Base-by-base conservation (phyloP, 371 early-diverging fungal genomes). In the Circinella umbellata region DNA sequence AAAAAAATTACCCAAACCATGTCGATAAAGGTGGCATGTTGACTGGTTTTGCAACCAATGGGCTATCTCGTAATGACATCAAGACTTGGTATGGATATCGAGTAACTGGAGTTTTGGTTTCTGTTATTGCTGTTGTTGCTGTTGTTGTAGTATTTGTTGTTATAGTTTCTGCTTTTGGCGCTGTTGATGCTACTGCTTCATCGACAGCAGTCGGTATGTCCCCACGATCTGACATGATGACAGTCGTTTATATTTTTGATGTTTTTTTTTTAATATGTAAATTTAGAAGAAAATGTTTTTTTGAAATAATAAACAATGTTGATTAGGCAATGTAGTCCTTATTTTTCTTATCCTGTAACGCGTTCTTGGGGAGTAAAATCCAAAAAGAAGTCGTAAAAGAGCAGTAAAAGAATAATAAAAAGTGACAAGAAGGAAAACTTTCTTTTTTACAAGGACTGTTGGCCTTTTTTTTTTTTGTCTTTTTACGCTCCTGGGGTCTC, bases 71-170 rank as follows among this genome's bases (percentile, higher is more conserved):
- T 48, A 86, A 69, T 42, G 74, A 65, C 49, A 86, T 72, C 63
- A 86, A 76, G n/a, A 68, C 69, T 66, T 83, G 80, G 70, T 77
- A 80, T 18, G 86, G 71, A 73, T 86, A 86, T 37, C 86, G 83
- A 55, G 77, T 77, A 34, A 81, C 67, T 35, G 60, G 42, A 17
- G 63, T 17, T 10, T 27, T 57, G 13, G 68, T 60, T 47, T 55
- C 42, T 46, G 61, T 51, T 14, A 7, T 35, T 34, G 20, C 17
- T 17, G 55, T n/a, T 49, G 37, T 61, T 61, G 47, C 47, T 47
- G 47, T 47, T 47, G 47, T 47, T 13, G 51, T 51, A 51, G 51
- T 15, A 51, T 39, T 37, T 47, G 61, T 37, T 51, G 53, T 62
- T 46, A 37, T 53, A n/a, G 47, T 67, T 54, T 35, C 20, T 36